Evolutionary conservation across 805 yeast genomes (phyloP).

Genomic region (Brettanomyces naardenensis): DNA sequence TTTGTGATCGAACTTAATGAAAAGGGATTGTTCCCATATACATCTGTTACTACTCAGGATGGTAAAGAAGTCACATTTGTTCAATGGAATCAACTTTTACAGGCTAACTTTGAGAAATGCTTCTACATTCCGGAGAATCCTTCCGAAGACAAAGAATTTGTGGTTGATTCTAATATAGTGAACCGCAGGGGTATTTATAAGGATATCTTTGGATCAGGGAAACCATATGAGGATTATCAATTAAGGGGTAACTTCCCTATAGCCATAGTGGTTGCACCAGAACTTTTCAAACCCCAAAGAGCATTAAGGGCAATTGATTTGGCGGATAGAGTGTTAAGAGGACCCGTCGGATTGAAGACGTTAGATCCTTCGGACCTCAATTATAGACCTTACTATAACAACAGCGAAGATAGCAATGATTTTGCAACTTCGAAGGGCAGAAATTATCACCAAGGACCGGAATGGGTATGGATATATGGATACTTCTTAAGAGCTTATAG

Average conservation of each 20-base stretch:
- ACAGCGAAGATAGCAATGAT: constrained; percentile 72
- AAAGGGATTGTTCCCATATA: constrained; percentile 49
- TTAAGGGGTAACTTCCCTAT: constrained; percentile 86
- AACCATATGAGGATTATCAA: constrained; percentile 90
- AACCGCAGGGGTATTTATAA: constrained; percentile 93
- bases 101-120: constrained; percentile 67
- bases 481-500: constrained; percentile 76
- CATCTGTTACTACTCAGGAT: constrained; percentile 47
- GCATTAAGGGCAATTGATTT: constrained; percentile 59
- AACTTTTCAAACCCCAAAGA: constrained; percentile 55
- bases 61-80: constrained; percentile 49
- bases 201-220: constrained; percentile 74
- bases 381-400: constrained; percentile 83
- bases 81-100: constrained; percentile 69
- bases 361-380: constrained; percentile 89
- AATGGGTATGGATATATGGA: constrained; percentile 94
- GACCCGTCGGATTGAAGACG: constrained; percentile 88
- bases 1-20: constrained; percentile 59
- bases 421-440: constrained; percentile 93
- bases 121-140: constrained; percentile 69
- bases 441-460: constrained; percentile 98
- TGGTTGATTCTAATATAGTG: constrained; percentile 55
- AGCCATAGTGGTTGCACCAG: constrained; percentile 94
- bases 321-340: constrained; percentile 72
- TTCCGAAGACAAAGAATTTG: constrained; percentile 50